Percentiles rank a stretch among this genome's conserved stretches.
Conservation (phyloP, 2,329 filamentous ascomycete genomes). For the Fusarium albidum region DNA sequence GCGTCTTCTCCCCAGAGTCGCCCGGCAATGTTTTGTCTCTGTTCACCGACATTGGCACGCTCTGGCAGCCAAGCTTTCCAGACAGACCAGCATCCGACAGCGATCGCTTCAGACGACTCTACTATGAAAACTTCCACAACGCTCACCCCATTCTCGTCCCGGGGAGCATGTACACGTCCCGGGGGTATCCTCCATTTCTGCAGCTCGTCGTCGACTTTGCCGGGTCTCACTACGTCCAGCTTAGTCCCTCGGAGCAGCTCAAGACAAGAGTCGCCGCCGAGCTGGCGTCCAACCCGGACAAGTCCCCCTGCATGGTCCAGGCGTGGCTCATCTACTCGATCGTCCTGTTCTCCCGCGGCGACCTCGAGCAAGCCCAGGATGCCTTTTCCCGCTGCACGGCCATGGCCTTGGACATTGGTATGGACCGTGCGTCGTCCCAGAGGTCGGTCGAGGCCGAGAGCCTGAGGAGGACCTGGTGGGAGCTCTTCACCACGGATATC, state of each 20-base stretch:
- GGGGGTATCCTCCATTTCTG: conserved; percentile 18
- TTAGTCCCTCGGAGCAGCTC: conserved; percentile 16
- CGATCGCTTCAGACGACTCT: conserved; percentile 28
- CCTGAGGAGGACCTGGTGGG: conserved; percentile 36
- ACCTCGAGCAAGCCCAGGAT: conserved; percentile 10
- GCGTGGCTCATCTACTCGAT: conserved; percentile 27
- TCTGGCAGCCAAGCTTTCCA: background rate
- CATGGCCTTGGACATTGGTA: conserved; percentile 31
- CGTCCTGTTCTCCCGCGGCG: conserved; percentile 8
- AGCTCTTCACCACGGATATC: conserved; percentile 34
- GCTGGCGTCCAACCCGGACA: conserved; percentile 12
- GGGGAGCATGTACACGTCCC: conserved; percentile 19
- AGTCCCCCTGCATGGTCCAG: conserved; percentile 21
- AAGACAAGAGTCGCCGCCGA: conserved; percentile 12
- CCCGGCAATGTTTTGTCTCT: background rate
- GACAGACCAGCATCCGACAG: conserved; percentile 13
- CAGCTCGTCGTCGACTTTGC: conserved; percentile 32
- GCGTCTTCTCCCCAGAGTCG: background rate
- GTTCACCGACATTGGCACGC: background rate
- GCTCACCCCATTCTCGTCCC: conserved; percentile 32
- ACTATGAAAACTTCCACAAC: conserved; percentile 36
- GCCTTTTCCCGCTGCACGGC: conserved; percentile 16
- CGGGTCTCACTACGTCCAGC: conserved; percentile 26
- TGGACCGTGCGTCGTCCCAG: conserved; percentile 20
- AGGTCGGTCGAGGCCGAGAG: conserved; percentile 31